Base-by-base conservation (phyloP, 257 asterid species). In the Penstemon davidsonii region DNA sequence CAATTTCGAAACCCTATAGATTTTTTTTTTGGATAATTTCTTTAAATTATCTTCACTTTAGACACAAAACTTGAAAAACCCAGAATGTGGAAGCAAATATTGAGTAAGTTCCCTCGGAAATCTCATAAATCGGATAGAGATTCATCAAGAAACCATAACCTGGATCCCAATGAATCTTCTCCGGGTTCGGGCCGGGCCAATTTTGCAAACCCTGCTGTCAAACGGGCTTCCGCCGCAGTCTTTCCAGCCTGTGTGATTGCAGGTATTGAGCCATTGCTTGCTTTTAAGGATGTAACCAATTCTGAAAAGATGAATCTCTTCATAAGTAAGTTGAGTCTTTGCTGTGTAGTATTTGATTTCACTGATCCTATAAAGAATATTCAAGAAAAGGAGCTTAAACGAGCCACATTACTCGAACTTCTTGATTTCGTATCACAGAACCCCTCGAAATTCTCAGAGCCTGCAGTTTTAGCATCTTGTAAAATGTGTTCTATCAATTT, bases 311-410 rank as follows among this genome's bases (percentile, higher is more conserved):
- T 80, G 95, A 89, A 86, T 73, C 96, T 92, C 43, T 86, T 87
- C 85, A 85, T 92, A 50, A 92, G 96, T 75, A 92, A 92, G 89
- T 80, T 89, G 75, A 86, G 92, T 66, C 92, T 92, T 51, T 87
- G 96, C 64, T 86, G 95, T 70, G 86, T 88, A 12, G 94, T 87
- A 33, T 89, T 84, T 69, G 96, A 92, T 80, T 92, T 92, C 82
- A 80, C 76, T 13, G 88, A 86, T 62, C 89, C 91, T 4, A 62
- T 70, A 3, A 84, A 75, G 74, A 80, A 84, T 54, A 56, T 81
- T 15, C 78, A 83, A 37, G 94, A 87, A 41, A 91, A 87, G 75
- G 96, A 89, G 72, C 81, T 89, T 12, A 91, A 89, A 75, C 82
- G 83, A 49, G 82, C 83, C 59, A 84, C 92, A 68, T 78, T 89